These are phyloP conservation scores for Suillus alpinus DNA, from an alignment of 768 basidiomycete genomes.

Conservation along the genomic window DNA sequence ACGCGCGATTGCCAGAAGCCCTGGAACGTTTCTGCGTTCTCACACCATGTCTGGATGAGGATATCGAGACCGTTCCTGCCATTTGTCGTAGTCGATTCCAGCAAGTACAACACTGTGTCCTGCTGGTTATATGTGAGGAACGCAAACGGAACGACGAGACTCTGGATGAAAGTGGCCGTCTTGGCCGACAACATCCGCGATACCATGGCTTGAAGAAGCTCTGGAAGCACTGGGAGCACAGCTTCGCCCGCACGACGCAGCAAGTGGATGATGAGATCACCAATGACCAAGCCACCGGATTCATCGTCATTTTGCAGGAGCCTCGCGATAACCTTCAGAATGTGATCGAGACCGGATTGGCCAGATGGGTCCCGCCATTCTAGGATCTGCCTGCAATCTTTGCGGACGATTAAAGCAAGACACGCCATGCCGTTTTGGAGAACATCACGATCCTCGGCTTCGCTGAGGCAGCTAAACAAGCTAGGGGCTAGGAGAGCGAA, in stretches of 20 bases:
- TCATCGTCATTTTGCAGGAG: constrained; percentile 81
- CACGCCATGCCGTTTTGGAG: constrained; percentile 84
- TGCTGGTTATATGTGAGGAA: constrained; percentile 89
- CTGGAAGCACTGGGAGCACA: constrained; percentile 81
- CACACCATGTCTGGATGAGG: constrained; percentile 90
- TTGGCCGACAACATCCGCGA: constrained; percentile 77
- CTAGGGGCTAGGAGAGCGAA: constrained; percentile 71
- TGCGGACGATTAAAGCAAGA: constrained; percentile 81
- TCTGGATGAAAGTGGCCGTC: constrained; percentile 91
- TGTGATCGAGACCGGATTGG: constrained; percentile 71
- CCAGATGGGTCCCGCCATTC: constrained; percentile 69
- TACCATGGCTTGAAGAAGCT: constrained; percentile 83
- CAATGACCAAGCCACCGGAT: constrained; percentile 88
- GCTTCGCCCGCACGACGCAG: constrained; percentile 79
- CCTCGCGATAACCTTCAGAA: constrained; percentile 73
- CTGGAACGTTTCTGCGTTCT: constrained; percentile 91
- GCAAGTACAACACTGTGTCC: constrained; percentile 71
- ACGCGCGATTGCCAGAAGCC: constrained; percentile 92
- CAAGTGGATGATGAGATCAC: constrained; percentile 92
- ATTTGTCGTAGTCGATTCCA: constrained; percentile 64
- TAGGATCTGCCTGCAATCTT: constrained; percentile 80
- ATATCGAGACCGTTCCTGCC: constrained; percentile 76
- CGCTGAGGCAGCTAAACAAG: constrained; percentile 65
- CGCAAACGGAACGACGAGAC: constrained; percentile 88
- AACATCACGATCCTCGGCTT: constrained; percentile 83